A percentile compares a stretch with the other conserved stretches of the same genome.
Evolutionary conservation across 495 filamentous ascomycete species (phyloP).

Genomic region (Penicillium longicatenatum): DNA sequence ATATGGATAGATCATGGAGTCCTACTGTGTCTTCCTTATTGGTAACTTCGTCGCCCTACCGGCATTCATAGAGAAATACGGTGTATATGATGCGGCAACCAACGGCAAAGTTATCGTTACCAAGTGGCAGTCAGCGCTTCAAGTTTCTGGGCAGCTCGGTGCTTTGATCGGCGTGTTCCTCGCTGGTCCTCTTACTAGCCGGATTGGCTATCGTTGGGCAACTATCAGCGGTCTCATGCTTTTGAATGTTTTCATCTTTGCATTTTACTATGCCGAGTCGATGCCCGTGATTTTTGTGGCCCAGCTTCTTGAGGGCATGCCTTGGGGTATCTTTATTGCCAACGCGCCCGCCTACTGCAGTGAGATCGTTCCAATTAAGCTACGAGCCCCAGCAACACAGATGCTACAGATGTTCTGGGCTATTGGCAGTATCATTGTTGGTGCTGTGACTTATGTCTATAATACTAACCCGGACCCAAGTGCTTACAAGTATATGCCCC

Average conservation of each 20-base stretch:
- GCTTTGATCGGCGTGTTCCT: constrained; percentile 65
- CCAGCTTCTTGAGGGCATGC: constrained; percentile 56
- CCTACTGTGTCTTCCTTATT: constrained; percentile 48
- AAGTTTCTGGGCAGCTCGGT: constrained; percentile 55
- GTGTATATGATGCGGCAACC: constrained; percentile 23
- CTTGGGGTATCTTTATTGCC: constrained; percentile 78
- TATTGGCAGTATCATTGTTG: constrained; percentile 48
- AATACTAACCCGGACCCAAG: too few relatives aligned
- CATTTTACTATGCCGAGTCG: too few relatives aligned
- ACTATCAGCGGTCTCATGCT: constrained; percentile 56
- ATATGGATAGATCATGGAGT: constrained; percentile 53
- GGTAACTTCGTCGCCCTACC: constrained; percentile 23
- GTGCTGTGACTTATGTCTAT: too few relatives aligned
- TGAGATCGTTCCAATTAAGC: constrained; percentile 72
- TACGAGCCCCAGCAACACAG: constrained; percentile 47
- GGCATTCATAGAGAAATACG: constrained; percentile 23
- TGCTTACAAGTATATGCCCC: too few relatives aligned
- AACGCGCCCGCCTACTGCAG: constrained; percentile 66
- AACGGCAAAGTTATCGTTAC: constrained; percentile 36
- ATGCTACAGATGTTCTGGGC: constrained; percentile 70
- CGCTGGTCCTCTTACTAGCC: constrained; percentile 63
- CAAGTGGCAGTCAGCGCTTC: constrained; percentile 67
- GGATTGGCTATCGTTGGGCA: constrained; percentile 63
- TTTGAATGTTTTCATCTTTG: constrained; percentile 59
- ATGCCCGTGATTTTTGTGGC: constrained; percentile 45